phyloP scores from a whole-genome alignment of 2,329 filamentous ascomycete genomes.

The Grosmannia huntii region DNA sequence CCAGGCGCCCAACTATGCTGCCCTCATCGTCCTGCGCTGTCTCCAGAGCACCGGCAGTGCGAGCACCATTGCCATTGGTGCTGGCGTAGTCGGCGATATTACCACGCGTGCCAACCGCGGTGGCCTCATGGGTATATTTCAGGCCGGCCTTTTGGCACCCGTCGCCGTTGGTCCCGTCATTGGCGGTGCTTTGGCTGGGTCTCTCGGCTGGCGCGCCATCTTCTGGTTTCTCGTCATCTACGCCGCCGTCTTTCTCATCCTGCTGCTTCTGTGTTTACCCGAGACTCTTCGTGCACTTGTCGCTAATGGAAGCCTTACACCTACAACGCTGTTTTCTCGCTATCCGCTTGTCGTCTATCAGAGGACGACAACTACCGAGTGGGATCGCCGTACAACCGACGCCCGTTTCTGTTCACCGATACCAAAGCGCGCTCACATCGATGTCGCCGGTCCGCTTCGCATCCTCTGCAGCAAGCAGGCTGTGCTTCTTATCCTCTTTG shows the following conservation, averaged over 20 bases:
- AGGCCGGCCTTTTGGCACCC: slow-evolving; percentile 42
- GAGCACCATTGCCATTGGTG: slow-evolving; percentile 57
- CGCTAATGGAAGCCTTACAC: slow-evolving; percentile 45
- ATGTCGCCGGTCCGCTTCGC: slow-evolving; percentile 39
- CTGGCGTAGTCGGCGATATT: slow-evolving; percentile 60
- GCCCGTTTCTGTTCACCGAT: background rate
- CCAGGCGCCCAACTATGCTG: slow-evolving; percentile 42
- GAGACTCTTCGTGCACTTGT: slow-evolving; percentile 47
- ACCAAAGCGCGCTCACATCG: slow-evolving; percentile 26
- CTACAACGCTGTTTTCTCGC: slow-evolving; percentile 43
- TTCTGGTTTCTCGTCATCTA: slow-evolving; percentile 57
- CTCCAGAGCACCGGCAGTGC: slow-evolving; percentile 52
- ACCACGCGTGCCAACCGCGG: slow-evolving; percentile 56
- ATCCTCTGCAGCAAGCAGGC: slow-evolving; percentile 46
- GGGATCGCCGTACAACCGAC: background rate
- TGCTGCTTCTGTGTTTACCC: slow-evolving; percentile 42
- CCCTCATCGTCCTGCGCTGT: slow-evolving; percentile 46
- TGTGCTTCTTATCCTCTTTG: slow-evolving; percentile 38
- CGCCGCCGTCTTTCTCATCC: slow-evolving; percentile 34
- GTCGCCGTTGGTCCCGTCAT: slow-evolving; percentile 45
- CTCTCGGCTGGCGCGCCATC: slow-evolving; percentile 51
- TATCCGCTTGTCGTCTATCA: slow-evolving; percentile 32
- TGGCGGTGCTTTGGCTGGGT: slow-evolving; percentile 50
- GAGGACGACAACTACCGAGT: slow-evolving; percentile 16
- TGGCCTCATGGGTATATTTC: slow-evolving; percentile 55